phyloP scores from a whole-genome alignment of 495 filamentous ascomycete genomes.

The Daldinia childiae region DNA sequence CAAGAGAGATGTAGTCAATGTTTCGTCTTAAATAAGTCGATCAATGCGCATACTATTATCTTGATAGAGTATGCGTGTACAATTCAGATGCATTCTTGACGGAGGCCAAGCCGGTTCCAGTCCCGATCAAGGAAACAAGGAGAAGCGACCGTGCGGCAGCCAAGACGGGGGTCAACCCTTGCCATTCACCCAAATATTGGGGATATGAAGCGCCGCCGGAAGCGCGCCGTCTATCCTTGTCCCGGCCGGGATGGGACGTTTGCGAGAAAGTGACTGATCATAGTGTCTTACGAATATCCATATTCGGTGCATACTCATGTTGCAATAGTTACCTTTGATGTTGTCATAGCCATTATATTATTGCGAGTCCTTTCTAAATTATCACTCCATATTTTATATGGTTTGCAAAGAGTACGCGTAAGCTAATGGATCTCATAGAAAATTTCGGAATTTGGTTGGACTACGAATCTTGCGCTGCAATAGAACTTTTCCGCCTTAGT shows the following conservation, averaged over 20 bases:
- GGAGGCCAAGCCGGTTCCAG: neutral
- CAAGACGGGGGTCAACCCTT: neutral
- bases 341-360: neutral
- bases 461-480: neutral
- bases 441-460: neutral
- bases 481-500: neutral
- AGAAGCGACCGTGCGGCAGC: neutral
- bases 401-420: neutral
- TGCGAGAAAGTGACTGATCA: neutral
- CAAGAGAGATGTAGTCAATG: too few relatives aligned
- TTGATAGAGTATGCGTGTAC: neutral
- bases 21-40: too few relatives aligned
- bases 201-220: neutral
- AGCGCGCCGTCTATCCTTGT: neutral
- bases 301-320: neutral
- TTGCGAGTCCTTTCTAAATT: neutral
- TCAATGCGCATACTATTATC: too few relatives aligned
- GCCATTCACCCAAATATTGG: neutral
- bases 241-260: neutral
- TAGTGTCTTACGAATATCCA: neutral
- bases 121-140: neutral
- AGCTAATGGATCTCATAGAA: neutral
- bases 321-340: neutral
- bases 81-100: neutral
- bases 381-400: neutral